A percentile compares a stretch with the other conserved stretches of the same genome.
Conservation (phyloP, 768 basidiomycete genomes). For the Leccinum pellstonianum region DNA sequence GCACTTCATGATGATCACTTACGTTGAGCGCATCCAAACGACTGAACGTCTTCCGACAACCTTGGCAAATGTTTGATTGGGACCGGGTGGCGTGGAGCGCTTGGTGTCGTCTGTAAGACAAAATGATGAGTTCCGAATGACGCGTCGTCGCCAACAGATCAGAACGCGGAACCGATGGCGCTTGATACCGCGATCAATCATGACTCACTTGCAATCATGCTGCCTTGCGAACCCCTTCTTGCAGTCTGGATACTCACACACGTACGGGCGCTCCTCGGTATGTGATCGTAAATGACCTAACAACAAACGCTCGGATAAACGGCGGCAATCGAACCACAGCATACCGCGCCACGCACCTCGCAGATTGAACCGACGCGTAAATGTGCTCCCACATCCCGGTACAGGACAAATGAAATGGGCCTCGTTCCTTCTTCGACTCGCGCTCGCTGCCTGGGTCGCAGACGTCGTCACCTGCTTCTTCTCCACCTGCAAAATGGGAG, state of each 20-base stretch:
- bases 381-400: slow-evolving; percentile 95
- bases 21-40: slow-evolving; percentile 92
- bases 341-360: slow-evolving; percentile 51
- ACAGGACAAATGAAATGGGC: slow-evolving; percentile 93
- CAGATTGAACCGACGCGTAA: slow-evolving; percentile 89
- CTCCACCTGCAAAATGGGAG: slow-evolving; percentile 87
- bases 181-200: slow-evolving; percentile 8
- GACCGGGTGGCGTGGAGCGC: slow-evolving; percentile 83
- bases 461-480: slow-evolving; percentile 94
- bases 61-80: slow-evolving; percentile 82
- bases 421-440: slow-evolving; percentile 84
- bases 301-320: slow-evolving; percentile 5
- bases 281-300: slow-evolving; percentile 91
- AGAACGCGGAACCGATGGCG: background rate
- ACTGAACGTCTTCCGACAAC: slow-evolving; percentile 94
- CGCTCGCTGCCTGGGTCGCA: slow-evolving; percentile 90
- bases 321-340: slow-evolving; percentile 3
- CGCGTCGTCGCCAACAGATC: background rate
- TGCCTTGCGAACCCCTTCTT: slow-evolving; percentile 94
- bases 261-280: slow-evolving; percentile 92
- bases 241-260: slow-evolving; percentile 92
- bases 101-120: slow-evolving; percentile 70
- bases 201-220: slow-evolving; percentile 92
- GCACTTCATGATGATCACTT: slow-evolving; percentile 42
- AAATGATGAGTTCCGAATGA: slow-evolving; percentile 7